These are phyloP conservation scores for Fusarium tricinctum DNA, from an alignment of 2,329 filamentous ascomycete genomes.

Conservation along the genomic window DNA sequence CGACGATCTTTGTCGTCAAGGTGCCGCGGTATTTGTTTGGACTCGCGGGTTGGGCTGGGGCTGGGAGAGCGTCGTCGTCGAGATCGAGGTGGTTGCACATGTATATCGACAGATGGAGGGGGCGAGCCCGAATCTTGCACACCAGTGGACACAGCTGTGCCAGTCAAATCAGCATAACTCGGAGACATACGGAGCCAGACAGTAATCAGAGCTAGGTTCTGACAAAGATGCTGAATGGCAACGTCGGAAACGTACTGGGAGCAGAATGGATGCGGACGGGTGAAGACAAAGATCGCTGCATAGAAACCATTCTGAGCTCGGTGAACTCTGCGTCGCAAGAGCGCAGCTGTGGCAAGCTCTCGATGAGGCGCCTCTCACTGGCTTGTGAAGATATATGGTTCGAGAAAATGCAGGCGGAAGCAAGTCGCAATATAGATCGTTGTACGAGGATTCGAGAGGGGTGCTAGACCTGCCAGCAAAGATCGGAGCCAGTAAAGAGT, in stretches of 20 bases:
- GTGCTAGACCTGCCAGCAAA: constrained; percentile 43
- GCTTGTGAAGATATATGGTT: constrained; percentile 34
- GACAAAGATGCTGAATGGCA: constrained; percentile 17
- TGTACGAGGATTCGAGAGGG: constrained; percentile 26
- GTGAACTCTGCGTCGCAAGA: constrained; percentile 49
- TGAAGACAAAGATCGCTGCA: constrained; percentile 74
- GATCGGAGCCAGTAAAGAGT: constrained; percentile 35
- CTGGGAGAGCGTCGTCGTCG: constrained; percentile 68
- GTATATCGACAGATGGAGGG: constrained; percentile 67
- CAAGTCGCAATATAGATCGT: constrained; percentile 28
- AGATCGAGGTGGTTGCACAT: constrained; percentile 64
- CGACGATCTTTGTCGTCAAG: constrained; percentile 60
- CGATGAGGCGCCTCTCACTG: constrained; percentile 46
- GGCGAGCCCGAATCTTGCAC: constrained; percentile 64
- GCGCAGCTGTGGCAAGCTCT: constrained; percentile 54
- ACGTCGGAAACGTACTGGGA: constrained; percentile 67
- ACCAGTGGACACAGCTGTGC: constrained; percentile 53
- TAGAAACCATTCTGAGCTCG: constrained; percentile 71
- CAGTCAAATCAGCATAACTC: constrained; percentile 50
- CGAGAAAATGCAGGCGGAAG: constrained; percentile 12
- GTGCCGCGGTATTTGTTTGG: constrained; percentile 61
- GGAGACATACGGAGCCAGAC: constrained; percentile 12
- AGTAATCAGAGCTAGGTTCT: constrained; percentile 18
- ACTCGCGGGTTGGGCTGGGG: constrained; percentile 64
- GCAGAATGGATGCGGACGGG: constrained; percentile 70